Evolutionary conservation across 1,284 basidiomycete genomes (phyloP).

Genomic region (Puccinia horiana): DNA sequence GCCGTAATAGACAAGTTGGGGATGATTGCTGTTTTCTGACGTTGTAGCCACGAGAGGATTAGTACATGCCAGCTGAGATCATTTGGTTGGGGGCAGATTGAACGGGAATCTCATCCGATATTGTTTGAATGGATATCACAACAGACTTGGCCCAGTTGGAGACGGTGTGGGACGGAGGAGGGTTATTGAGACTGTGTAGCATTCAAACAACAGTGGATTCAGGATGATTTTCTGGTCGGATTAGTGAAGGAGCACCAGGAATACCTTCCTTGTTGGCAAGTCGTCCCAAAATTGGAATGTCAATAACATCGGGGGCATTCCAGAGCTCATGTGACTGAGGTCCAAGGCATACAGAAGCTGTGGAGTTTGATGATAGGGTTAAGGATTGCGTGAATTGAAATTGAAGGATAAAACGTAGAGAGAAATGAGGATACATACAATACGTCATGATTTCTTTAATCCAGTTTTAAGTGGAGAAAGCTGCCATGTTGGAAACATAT

Average conservation of each 20-base stretch:
- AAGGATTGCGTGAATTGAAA: too few species aligned
- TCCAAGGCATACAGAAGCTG: not conserved
- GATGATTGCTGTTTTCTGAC: too few species aligned
- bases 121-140: too few species aligned
- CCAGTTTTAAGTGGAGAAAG: constrained; percentile 1
- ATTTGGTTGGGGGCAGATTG: too few species aligned
- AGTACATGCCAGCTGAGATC: too few species aligned
- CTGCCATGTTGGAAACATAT: not conserved
- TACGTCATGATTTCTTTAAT: not conserved
- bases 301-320: not conserved
- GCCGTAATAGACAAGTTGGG: too few species aligned
- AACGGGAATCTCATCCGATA: too few species aligned
- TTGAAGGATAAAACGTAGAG: not conserved
- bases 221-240: not conserved
- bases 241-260: not conserved
- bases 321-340: not conserved
- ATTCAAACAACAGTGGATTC: not conserved
- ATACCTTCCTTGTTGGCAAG: not conserved
- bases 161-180: not conserved
- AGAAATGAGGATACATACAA: not conserved
- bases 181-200: not conserved
- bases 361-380: too few species aligned
- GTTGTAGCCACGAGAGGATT: too few species aligned
- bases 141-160: not conserved
- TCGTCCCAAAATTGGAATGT: not conserved